Conservation (phyloP, 2,329 filamentous ascomycete genomes). For the Huntiella decipiens region DNA sequence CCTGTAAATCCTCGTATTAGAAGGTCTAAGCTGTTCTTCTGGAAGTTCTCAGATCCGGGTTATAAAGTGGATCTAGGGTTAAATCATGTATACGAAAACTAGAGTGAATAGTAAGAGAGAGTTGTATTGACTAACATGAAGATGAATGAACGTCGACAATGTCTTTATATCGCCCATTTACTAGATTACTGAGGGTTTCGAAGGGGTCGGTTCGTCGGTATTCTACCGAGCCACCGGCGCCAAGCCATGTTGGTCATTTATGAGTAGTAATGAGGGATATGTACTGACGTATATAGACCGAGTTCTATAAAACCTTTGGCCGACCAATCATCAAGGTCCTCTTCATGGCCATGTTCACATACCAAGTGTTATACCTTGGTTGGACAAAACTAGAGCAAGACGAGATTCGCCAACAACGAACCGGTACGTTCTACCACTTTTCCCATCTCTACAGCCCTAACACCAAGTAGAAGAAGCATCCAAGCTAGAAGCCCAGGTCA, state of each 20-base stretch:
- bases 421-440: background rate
- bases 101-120: too few relatives aligned
- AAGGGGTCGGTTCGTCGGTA: background rate
- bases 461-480: background rate
- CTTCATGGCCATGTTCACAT: constrained; percentile 56
- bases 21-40: too few relatives aligned
- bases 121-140: too few relatives aligned
- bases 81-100: too few relatives aligned
- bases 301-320: constrained; percentile 59
- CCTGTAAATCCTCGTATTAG: too few relatives aligned
- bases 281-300: constrained; percentile 22
- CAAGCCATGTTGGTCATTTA: constrained; percentile 6
- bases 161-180: too few relatives aligned
- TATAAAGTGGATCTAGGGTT: too few relatives aligned
- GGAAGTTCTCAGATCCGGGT: too few relatives aligned
- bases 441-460: background rate
- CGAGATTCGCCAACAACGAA: constrained; percentile 27
- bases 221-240: constrained; percentile 7
- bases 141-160: too few relatives aligned
- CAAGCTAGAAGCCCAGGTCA: constrained; percentile 6
- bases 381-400: constrained; percentile 59
- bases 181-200: too few relatives aligned
- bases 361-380: constrained; percentile 55
- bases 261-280: background rate
- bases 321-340: constrained; percentile 56